Evolutionary conservation across 2,329 filamentous ascomycete genomes (phyloP), one percentile per base, ranked within the genome.

Genomic region (Chaetothyriales sp.): DNA sequence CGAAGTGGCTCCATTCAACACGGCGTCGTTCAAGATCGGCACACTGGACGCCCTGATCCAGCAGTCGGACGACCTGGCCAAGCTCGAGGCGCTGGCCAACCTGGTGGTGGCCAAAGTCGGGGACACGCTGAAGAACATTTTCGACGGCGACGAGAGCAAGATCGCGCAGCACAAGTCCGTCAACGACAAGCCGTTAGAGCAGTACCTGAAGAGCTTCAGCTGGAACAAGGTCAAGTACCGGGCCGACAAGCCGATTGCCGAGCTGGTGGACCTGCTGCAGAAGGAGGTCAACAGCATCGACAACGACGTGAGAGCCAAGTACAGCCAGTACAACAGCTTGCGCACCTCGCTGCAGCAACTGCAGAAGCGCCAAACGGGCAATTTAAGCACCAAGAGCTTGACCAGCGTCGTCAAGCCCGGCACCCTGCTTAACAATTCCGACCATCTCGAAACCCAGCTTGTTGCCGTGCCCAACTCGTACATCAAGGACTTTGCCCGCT

Each of bases 191-290:
- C 89, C 92, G n/a, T 88, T 90, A 54, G 90, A 95, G 61, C 84
- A 90, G 65, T 98, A 96, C 65, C 73, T 98, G 45, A 80, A 82
- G 63, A 82, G 78, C 50, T 98, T 96, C 69, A 78, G 80, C 58
- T 98, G 92, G 92, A 96, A 96, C 72, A 95, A 92, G 69, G 86
- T 94, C 69, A 92, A 95, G 66, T 98, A 96, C 69, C 82, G 92
- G 62, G 83, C 86, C 55, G 92, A 98, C 68, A 93, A 90, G 66
- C 79, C 90, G 48, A 78, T 98, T 54, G 77, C 80, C 51, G 90
- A 96, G 64, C 75, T 96, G 53, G 83, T 95, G 60, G 84, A 88
- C 66, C 82, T 81, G 43, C 72, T 98, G 52, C 87, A 94, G 65
- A 95, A 94, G 85, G 92, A 96, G 72, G 78, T 94, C 50, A 76